A percentile compares a stretch with the other conserved stretches of the same genome.
Evolutionary conservation across 202 grass and related monocot genomes (phyloP).

Genomic region (Setaria italica): DNA sequence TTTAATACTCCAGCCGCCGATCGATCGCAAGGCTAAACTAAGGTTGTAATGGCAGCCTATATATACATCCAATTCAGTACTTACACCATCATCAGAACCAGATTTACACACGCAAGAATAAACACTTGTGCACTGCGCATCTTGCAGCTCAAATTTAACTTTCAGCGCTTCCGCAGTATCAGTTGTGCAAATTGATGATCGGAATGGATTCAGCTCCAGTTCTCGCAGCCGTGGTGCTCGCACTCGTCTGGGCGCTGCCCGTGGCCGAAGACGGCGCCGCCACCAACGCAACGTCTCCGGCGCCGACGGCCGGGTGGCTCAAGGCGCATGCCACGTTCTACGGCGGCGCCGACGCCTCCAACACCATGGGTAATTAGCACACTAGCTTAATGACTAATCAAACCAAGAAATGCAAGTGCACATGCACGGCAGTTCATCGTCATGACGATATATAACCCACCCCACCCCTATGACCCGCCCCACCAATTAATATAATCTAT

Average conservation of each 20-base stretch:
- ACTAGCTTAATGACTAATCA: too few species aligned
- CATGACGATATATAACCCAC: too few species aligned
- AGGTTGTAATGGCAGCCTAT: background rate
- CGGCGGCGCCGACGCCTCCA: slow-evolving; percentile 59
- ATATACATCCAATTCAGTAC: background rate
- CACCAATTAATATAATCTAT: too few species aligned
- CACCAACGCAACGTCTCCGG: background rate
- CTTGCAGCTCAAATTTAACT: background rate
- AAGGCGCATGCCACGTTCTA: slow-evolving; percentile 62
- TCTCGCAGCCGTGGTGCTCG: background rate
- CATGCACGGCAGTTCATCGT: too few species aligned
- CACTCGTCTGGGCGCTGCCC: background rate
- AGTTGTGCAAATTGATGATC: too few species aligned
- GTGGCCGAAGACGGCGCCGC: background rate
- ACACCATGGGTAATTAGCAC: slow-evolving; percentile 53
- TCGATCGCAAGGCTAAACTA: background rate
- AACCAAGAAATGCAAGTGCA: too few species aligned
- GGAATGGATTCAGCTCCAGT: background rate
- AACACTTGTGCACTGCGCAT: background rate
- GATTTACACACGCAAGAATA: background rate
- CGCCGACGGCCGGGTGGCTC: slow-evolving; percentile 17
- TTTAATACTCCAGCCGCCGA: background rate
- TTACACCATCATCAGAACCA: background rate
- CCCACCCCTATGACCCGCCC: too few species aligned
- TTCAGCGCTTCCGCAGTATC: too few species aligned